Percentiles rank a stretch among this genome's conserved stretches.
Conservation (phyloP, 2,329 filamentous ascomycete species). For the Pyrenochaeta sp. region DNA sequence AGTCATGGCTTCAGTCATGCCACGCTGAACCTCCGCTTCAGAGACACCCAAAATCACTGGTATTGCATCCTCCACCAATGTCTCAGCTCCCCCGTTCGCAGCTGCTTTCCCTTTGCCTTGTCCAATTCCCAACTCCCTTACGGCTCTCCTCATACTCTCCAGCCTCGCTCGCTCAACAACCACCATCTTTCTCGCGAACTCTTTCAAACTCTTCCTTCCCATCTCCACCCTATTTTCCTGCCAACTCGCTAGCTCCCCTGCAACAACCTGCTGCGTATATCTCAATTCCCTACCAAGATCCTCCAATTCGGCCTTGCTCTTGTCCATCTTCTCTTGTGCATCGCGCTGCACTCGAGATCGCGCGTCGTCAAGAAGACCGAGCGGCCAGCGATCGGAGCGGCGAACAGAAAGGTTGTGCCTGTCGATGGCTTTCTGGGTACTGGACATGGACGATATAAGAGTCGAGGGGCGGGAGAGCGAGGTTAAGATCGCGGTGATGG, state of each 20-base stretch:
- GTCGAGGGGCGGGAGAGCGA: constrained; percentile 81
- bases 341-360: constrained; percentile 83
- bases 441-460: constrained; percentile 79
- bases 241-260: constrained; percentile 90
- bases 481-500: constrained; percentile 80
- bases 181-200: constrained; percentile 80
- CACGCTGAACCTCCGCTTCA: constrained; percentile 8
- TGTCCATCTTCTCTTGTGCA: constrained; percentile 79
- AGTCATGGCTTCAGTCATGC: constrained; percentile 19
- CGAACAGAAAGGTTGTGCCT: constrained; percentile 78
- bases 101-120: neutral
- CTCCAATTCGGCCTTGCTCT: constrained; percentile 73
- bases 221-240: constrained; percentile 85
- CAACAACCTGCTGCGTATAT: constrained; percentile 93
- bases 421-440: constrained; percentile 78
- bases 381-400: constrained; percentile 79
- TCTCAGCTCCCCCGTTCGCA: neutral
- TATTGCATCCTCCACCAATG: neutral
- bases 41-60: constrained; percentile 1
- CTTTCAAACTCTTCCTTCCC: constrained; percentile 75
- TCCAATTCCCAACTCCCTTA: constrained; percentile 62
- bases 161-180: constrained; percentile 81
- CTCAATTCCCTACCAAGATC: constrained; percentile 81
- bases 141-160: constrained; percentile 80
- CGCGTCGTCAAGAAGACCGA: constrained; percentile 85